Conservation (phyloP, 306 rosid species). For the Urtica urens region DNA sequence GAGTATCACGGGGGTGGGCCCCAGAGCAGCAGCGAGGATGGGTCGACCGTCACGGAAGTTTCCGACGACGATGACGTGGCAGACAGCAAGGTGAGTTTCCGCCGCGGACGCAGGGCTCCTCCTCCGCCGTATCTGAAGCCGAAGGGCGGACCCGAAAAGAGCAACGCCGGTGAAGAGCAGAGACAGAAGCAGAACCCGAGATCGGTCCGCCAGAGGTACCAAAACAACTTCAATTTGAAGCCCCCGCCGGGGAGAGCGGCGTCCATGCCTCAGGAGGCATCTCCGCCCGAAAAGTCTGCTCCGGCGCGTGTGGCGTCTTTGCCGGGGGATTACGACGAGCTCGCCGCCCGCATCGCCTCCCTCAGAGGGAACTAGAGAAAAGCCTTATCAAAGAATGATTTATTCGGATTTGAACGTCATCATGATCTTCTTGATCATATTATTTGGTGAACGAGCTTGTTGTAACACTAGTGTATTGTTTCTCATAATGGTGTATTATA, state of each 20-base stretch:
- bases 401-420: too few relatives aligned
- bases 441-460: too few relatives aligned
- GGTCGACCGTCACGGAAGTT: constrained; percentile 31
- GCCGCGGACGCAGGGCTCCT: constrained; percentile 26
- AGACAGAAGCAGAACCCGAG: constrained; percentile 34
- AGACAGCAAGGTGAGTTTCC: not conserved
- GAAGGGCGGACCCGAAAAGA: constrained; percentile 18
- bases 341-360: constrained; percentile 43
- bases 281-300: constrained; percentile 6
- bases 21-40: constrained; percentile 40
- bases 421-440: too few relatives aligned
- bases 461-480: too few relatives aligned
- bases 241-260: constrained; percentile 17
- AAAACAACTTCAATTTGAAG: constrained; percentile 25
- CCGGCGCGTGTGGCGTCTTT: constrained; percentile 20
- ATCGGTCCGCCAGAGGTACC: constrained; percentile 48
- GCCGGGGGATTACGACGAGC: constrained; percentile 68
- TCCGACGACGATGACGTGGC: constrained; percentile 38
- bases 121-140: constrained; percentile 66
- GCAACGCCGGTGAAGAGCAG: constrained; percentile 16
- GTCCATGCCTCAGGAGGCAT: constrained; percentile 27
- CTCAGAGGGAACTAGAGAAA: constrained; percentile 31
- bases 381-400: too few relatives aligned
- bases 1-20: constrained; percentile 2
- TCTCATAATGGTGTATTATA: too few relatives aligned